Evolutionary conservation across 2,329 filamentous ascomycete species (phyloP).

Genomic region (Biscogniauxia sp.): DNA sequence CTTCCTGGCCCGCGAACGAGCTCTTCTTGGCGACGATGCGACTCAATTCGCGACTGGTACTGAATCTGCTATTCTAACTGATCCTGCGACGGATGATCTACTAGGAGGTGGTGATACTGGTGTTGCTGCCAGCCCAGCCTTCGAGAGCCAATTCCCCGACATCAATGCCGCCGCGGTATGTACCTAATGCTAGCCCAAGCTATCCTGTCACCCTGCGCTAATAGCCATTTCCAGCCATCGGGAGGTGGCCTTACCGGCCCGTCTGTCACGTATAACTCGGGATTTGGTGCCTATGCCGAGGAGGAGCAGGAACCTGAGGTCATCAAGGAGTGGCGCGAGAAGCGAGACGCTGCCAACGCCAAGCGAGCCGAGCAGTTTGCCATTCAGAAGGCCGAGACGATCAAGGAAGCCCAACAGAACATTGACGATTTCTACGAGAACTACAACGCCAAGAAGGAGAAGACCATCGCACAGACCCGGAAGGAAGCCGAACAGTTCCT

Average conservation of each 20-base stretch:
- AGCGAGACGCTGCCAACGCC: conserved; percentile 76
- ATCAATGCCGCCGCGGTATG: conserved; percentile 64
- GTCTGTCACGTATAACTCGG: conserved; percentile 61
- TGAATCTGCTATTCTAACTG: conserved; percentile 64
- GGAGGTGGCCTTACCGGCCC: conserved; percentile 79
- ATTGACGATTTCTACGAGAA: conserved; percentile 99
- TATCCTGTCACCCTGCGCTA: conserved; percentile 7
- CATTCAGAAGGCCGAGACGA: conserved; percentile 77
- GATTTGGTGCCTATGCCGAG: conserved; percentile 54
- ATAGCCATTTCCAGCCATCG: conserved; percentile 51
- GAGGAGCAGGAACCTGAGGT: conserved; percentile 85
- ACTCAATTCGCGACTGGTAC: conserved; percentile 80
- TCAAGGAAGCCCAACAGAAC: conserved; percentile 86
- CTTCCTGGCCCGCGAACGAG: conserved; percentile 90
- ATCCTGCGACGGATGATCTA: conserved; percentile 68
- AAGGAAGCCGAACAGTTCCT: conserved; percentile 94
- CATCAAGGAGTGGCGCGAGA: conserved; percentile 88
- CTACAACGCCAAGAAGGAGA: conserved; percentile 98
- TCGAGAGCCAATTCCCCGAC: conserved; percentile 89
- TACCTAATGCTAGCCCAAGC: conserved; percentile 2
- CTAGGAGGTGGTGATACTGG: conserved; percentile 57
- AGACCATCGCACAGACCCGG: conserved; percentile 81
- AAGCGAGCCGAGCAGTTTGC: conserved; percentile 83
- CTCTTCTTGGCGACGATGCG: conserved; percentile 86
- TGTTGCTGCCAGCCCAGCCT: conserved; percentile 45